Evolutionary conservation across 352 stramenopile genomes (phyloP), one percentile per base, ranked within the genome.

Genomic region (Pythium coloratum): DNA sequence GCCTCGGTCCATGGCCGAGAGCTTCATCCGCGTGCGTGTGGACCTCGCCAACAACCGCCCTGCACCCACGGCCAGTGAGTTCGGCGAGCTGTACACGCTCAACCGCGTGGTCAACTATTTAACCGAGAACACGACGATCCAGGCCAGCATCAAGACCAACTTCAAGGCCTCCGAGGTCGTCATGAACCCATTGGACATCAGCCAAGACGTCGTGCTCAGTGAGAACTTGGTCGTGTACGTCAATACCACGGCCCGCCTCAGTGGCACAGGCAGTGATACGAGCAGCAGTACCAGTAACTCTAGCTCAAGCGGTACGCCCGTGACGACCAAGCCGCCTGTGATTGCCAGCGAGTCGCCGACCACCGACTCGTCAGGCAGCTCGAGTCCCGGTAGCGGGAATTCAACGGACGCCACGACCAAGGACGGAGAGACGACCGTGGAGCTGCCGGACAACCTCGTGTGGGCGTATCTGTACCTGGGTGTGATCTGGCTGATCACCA

Each of bases 31-130:
- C 36, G 55, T 72, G 20, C 71, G 71, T 12, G 67, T 72, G 24
- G 67, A 77, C 18, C 38, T 77, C 12, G 32, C 60, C 2, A 72
- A 77, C 42, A 13, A 40, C 6, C 58, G 59, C 0, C 38, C 18
- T 3, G 33, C 71, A 18, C 71, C 67, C 8, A 70, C 33, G 3
- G 38, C 67, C 20, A 64, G 26, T n/a, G 59, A 75, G 51, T 75
- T 77, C 62, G 50, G 38, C 30, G 63, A 77, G 42, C 57, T 75
- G 20, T 77, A 77, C 53, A 44, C 65, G n/a, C 51, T 75, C 24
- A 77, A 72, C 36, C 61, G 63, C 30, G 63, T 70, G 49, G 24
- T 77, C 42, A 77, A 77, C 66, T 64, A 75, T 40, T 61, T 77
- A 44, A 75, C 50, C 36, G 67, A 77, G 49, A 75, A 75, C 56